Evolutionary conservation across 176 grass and related monocot species (phyloP), one percentile per base, ranked within the genome.

Genomic region (Areca catechu): DNA sequence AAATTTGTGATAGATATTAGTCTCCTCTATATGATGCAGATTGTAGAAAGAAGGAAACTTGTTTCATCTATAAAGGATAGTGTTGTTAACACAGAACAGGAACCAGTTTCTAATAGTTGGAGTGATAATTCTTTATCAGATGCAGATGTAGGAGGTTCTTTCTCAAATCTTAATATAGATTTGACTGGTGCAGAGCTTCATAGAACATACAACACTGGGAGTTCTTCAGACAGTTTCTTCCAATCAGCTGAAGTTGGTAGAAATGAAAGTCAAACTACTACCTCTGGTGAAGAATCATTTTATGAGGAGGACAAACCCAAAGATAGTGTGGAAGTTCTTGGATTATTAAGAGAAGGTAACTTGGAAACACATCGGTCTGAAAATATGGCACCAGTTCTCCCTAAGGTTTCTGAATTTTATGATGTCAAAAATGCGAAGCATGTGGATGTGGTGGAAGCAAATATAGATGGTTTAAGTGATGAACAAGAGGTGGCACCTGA

Each of bases 1-100:
- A 61, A 53, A 58, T 63, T 21, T 43, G 62, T 80, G 56, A 76
- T 81, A 21, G 16, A 78, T 74, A 12, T 37, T 10, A 37, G 1
- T 37, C 15, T 50, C 53, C 19, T 34, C 19, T 61, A 79, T 54
- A 85, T 64, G 57, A 54, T 79, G 58, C 72, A 97, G 92, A 88
- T 97, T 82, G 67, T 85, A 0, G 83, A 91, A 73, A 97, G 71
- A 71, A 90, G 77, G 70, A 88, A 97, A 67, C 53, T 85, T 25
- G 60, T 82, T 28, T 80, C 86, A 70, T 34, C 65, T 62, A 74
- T 82, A 29, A 73, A 79, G 28, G 77, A 84, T 71, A 81, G 73
- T 77, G 75, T 78, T 77, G 61, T 80, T 63, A 57, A 63, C 43
- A 69, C 78, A 51, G 71, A 71, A 58, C 76, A 82, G 58, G 77